Evolutionary conservation across 108 stramenopile genomes (phyloP), one percentile per base, ranked within the genome.

Genomic region (Nannochloropsis oceanica): DNA sequence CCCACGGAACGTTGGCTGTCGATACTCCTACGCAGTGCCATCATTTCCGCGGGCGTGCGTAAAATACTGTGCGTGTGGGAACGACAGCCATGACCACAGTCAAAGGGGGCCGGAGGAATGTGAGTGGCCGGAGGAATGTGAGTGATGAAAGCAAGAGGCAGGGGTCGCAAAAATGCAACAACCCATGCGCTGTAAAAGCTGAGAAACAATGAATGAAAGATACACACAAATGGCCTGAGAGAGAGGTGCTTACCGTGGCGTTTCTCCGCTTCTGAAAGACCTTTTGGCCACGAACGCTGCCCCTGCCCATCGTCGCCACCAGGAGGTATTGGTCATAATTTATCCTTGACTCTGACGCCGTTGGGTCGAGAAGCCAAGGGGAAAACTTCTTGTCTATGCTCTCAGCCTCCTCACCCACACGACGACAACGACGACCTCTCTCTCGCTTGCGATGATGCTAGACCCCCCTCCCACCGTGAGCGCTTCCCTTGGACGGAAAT

Each of bases 1-100:
- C 92, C 92, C 18, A 91, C 85, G 43, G 73, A 73, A 26, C 80
- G 26, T 26, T 26, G 24, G 80, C 80, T 26, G 13, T 13, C 80
- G 25, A 80, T 13, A 8, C 25, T 26, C 26, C 80, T 10, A 25
- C 80, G 80, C n/a, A 26, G 25, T 26, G 24, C 80, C 80, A 13
- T 13, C 25, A 80, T 26, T 13, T 80, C 80, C 25, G 24, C 80
- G 13, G 13, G 25, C 80, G 80, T 80, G 25, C 80, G 8, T 25
- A 25, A 80, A 25, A 80, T 80, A 13, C 26, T 80, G 13, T 34
- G 34, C 34, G 34, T 34, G 34, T 5, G 34, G 34, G 34, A 5
- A 34, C 34, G 34, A 34, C 2, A 34, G 34, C 34, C 34, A 34
- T 34, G 34, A 34, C 2, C 5, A 34, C 34, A 34, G 1, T 34